Base-by-base conservation (phyloP, 805 yeast species). In the Lipomyces orientalis region DNA sequence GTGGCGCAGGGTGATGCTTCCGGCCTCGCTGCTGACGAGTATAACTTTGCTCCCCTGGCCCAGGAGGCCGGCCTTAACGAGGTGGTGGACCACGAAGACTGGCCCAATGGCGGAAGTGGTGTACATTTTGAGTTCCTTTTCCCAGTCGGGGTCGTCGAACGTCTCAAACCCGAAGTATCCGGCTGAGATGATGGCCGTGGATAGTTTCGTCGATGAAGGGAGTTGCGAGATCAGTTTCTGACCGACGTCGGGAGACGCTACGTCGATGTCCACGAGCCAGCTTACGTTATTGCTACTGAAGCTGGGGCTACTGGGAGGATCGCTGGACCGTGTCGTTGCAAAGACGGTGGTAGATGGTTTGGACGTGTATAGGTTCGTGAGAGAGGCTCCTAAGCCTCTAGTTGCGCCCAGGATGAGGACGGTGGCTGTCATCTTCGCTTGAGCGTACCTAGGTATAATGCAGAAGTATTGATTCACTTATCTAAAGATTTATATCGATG, bases 51-150 rank as follows among this genome's bases (percentile, higher is more conserved):
- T 43, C 49, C 22, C 22, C n/a, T 16, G 22, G 22, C 22, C 19
- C 49, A 43, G 49, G 49, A 16, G 22, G 49, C 49, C 49, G 1
- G 22, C 49, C n/a, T 43, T 14, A 8, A 43, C 49, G 49, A 43
- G 49, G 22, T 43, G 49, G 22, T 43, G 49, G 19, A 43, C 49
- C 1, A 43, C 7, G 49, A 43, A 43, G 49, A 43, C 49, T 0
- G 49, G 49, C 22, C 49, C 49, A 19, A 43, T 43, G 22, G 49
- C 49, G n/a, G 49, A 43, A n/a, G 49, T 43, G 49, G 22, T 43
- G 49, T 43, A 43, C 49, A 43, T 43, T 43, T 43, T n/a, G 49
- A 43, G 49, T n/a, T 43, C 49, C 22, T n/a, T 43, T 43, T 43
- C 49, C 49, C 49, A 43, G 19, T 43, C 49, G 4, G 49, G 49